Evolutionary conservation across 1,139 yeast species (phyloP), one percentile per base, ranked within the genome.

Genomic region (Candida frijolesensis): DNA sequence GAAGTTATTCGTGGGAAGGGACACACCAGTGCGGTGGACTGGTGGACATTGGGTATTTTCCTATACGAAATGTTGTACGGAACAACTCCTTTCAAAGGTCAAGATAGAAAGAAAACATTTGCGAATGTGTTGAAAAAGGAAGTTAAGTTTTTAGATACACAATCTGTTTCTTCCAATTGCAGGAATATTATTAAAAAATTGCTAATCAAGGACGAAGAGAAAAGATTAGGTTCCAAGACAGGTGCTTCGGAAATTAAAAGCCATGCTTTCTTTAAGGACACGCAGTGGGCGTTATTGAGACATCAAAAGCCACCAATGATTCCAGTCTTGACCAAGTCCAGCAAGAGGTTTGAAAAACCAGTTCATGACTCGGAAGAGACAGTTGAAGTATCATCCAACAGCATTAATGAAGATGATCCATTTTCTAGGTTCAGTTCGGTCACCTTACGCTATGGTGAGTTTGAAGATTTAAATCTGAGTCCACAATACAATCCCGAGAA

Each of bases 21-120:
- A 1, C 99, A 94, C 63, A 94, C 98, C 0, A 87, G 94, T 22
- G 97, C 98, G 0, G 99, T 94, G 15, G 99, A 94, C 68, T 94
- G 99, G 99, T 94, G 99, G 99, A 94, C 99, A 0, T 74, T 94
- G 55, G 99, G 99, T 1, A 91, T 94, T 35, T 79, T 94, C 60
- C 76, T 91, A 25, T 94, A 84, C 66, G 99, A 94, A 64, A 94
- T 94, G 99, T 73, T 94, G 39, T 91, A 84, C 66, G 98, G 98
- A 1, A 88, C 91, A 9, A 94, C 99, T 0, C 99, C 99, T 1
- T 94, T 94, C 71, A 94, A 94, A 68, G 99, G 99, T 6, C 76
- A 82, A 44, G 90, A 85, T 58, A 79, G 98, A 45, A 91, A 91
- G 63, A 85, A 85, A 59, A 94, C 99, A 0, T 94, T 94, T 68